Evolutionary conservation across 1,284 basidiomycete species (phyloP).

Genomic region (Flammula alnicola): DNA sequence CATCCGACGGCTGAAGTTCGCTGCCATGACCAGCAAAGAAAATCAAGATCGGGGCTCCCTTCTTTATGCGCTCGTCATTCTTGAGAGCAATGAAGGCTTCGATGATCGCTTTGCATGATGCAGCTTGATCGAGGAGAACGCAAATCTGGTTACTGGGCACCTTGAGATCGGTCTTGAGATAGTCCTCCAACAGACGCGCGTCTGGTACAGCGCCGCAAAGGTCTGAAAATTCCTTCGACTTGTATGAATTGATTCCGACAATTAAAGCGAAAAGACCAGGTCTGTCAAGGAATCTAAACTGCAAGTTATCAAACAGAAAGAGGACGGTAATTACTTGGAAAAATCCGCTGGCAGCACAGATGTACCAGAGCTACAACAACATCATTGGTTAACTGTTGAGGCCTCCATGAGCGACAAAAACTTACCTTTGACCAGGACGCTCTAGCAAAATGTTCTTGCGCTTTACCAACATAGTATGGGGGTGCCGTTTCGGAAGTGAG

Average conservation of each 20-base stretch:
- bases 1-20: background rate
- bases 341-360: too few species aligned
- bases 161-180: background rate
- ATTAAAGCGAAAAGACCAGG: conserved; percentile 1
- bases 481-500: too few species aligned
- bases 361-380: too few species aligned
- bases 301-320: too few species aligned
- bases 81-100: background rate
- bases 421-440: too few species aligned
- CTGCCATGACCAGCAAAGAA: conserved; percentile 15
- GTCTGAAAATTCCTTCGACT: background rate
- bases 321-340: too few species aligned
- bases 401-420: too few species aligned
- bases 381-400: too few species aligned
- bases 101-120: conserved; percentile 4
- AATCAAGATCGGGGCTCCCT: conserved; percentile 9
- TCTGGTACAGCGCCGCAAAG: conserved; percentile 3
- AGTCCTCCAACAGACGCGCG: background rate
- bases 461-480: too few species aligned
- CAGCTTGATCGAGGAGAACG: background rate
- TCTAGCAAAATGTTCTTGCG: too few species aligned
- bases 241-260: conserved; percentile 7
- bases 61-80: background rate
- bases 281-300: too few species aligned
- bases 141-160: background rate